Percentiles rank a stretch among this genome's conserved stretches.
These are phyloP conservation scores for Euphorbia neoarborescens DNA, from an alignment of 441 rosid genomes.

Conservation along the genomic window DNA sequence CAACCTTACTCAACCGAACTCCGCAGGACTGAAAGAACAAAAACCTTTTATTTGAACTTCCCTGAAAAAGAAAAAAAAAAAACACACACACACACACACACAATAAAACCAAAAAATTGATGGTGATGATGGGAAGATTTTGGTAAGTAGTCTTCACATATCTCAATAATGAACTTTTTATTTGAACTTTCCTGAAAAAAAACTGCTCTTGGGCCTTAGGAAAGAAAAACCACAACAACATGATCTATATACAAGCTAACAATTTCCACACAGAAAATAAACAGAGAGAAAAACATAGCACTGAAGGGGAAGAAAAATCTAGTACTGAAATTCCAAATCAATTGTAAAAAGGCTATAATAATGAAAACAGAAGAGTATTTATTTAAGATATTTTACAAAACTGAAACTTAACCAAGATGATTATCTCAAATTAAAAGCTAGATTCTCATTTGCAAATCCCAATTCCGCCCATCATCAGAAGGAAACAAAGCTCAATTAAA, in stretches of 20 bases:
- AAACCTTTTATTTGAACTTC: too few species aligned
- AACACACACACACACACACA: too few species aligned
- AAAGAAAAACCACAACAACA: neutral
- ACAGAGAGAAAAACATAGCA: neutral
- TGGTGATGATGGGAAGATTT: too few species aligned
- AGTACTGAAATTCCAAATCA: neutral
- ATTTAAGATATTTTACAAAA: neutral
- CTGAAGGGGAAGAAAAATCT: neutral
- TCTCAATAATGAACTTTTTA: neutral
- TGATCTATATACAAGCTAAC: neutral
- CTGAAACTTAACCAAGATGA: neutral
- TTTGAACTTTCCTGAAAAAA: neutral
- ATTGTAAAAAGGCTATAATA: neutral
- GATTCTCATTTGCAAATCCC: slow-evolving; percentile 5
- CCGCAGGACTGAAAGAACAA: neutral
- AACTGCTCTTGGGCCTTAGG: neutral
- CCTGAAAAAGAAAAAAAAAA: too few species aligned
- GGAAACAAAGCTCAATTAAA: neutral
- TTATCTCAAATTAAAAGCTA: slow-evolving; percentile 5
- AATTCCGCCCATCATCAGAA: slow-evolving; percentile 4
- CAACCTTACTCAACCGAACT: neutral
- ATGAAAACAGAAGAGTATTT: neutral
- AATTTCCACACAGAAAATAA: neutral
- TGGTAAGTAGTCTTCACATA: neutral
- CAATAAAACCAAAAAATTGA: too few species aligned